These are phyloP conservation scores for Salinomyces thailandicus DNA, from an alignment of 2,329 filamentous ascomycete genomes.

Conservation along the genomic window DNA sequence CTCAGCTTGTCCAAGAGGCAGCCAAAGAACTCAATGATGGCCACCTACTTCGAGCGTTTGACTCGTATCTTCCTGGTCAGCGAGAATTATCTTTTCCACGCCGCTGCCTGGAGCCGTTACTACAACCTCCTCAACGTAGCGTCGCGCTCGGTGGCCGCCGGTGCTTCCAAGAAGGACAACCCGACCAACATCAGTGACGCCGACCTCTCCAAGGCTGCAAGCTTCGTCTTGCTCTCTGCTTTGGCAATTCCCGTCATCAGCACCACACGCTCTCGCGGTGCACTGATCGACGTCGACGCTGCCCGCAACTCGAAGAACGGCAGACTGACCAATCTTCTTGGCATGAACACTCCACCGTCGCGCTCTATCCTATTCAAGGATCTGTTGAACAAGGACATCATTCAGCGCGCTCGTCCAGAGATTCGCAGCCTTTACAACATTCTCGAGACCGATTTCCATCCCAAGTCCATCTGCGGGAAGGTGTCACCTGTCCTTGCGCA, in stretches of 20 bases:
- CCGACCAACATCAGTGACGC: slow-evolving; percentile 70
- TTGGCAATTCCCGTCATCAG: slow-evolving; percentile 99
- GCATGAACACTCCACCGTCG: slow-evolving; percentile 82
- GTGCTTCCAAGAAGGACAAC: slow-evolving; percentile 88
- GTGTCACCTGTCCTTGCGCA: slow-evolving; percentile 91
- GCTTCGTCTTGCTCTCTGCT: slow-evolving; percentile 88
- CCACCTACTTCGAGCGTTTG: slow-evolving; percentile 99
- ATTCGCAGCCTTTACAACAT: slow-evolving; percentile 98
- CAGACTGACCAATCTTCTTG: slow-evolving; percentile 86
- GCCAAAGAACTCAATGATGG: slow-evolving; percentile 99
- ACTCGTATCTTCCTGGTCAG: slow-evolving; percentile 97
- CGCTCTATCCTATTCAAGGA: slow-evolving; percentile 90
- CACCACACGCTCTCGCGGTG: slow-evolving; percentile 89
- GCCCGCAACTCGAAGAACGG: slow-evolving; percentile 98
- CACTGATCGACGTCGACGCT: slow-evolving; percentile 93
- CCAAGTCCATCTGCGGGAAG: slow-evolving; percentile 96
- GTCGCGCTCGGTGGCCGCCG: slow-evolving; percentile 67
- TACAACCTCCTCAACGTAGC: slow-evolving; percentile 94
- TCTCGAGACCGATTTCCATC: slow-evolving; percentile 97
- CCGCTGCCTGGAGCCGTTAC: slow-evolving; percentile 92
- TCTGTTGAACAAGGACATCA: slow-evolving; percentile 84
- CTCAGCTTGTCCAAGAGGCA: slow-evolving; percentile 96
- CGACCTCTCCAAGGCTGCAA: slow-evolving; percentile 87
- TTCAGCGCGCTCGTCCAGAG: slow-evolving; percentile 85
- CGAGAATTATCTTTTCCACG: slow-evolving; percentile 99